phyloP scores from a whole-genome alignment of 139 green algal species.

The Parachlorella kessleri region DNA sequence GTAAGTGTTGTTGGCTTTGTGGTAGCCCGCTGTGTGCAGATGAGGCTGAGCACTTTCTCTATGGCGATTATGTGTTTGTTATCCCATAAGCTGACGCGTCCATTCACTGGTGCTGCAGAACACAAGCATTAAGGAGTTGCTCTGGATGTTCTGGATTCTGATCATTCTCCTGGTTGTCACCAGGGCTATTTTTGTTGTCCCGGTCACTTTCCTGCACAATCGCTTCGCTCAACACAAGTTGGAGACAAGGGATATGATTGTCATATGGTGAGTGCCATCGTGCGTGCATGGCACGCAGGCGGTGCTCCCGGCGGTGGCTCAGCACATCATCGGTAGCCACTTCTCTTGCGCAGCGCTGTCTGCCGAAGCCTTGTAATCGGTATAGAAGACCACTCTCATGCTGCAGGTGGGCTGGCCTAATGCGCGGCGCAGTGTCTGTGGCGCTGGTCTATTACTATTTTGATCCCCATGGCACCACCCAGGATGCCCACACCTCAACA shows the following conservation, averaged over 20 bases:
- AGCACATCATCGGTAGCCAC: no score
- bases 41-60: no score
- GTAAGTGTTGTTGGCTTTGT: no score
- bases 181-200: slow-evolving; percentile 61
- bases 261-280: slow-evolving; percentile 79
- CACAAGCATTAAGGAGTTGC: slow-evolving; percentile 46
- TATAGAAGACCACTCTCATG: no score
- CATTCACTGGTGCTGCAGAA: no score
- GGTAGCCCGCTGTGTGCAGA: no score
- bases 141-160: slow-evolving; percentile 69
- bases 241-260: slow-evolving; percentile 53
- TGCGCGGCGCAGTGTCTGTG: slow-evolving; percentile 78
- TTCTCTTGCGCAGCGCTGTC: no score
- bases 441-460: slow-evolving; percentile 83
- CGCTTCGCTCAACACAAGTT: slow-evolving; percentile 47
- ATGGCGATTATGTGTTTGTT: no score
- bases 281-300: no score
- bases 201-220: slow-evolving; percentile 55
- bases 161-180: slow-evolving; percentile 54
- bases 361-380: no score
- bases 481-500: slow-evolving; percentile 59
- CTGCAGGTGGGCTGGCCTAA: slow-evolving; percentile 62
- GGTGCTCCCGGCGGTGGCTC: no score
- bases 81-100: no score
- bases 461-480: slow-evolving; percentile 40